Percentiles rank a stretch among this genome's conserved stretches.
These are phyloP conservation scores for Oryza rufipogon DNA, from an alignment of 176 grass and related monocot species.

Conservation along the genomic window DNA sequence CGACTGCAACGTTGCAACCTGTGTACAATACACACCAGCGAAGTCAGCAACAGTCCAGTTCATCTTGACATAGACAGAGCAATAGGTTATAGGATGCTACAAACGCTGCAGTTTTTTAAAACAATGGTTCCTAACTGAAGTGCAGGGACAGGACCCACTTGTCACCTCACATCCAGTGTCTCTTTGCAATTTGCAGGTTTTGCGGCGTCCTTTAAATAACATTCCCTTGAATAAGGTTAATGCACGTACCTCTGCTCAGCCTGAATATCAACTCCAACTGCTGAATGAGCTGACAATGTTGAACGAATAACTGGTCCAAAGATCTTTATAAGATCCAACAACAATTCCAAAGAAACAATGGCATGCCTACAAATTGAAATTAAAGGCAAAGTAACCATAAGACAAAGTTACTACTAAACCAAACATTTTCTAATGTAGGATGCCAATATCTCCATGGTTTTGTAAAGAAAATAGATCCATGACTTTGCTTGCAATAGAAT, in stretches of 20 bases:
- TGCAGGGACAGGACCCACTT: not conserved
- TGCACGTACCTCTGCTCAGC: conserved; percentile 76
- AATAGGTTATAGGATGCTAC: not conserved
- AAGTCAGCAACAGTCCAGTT: not conserved
- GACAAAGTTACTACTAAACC: conserved; percentile 7
- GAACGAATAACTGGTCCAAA: conserved; percentile 84
- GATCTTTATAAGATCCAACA: conserved; percentile 84
- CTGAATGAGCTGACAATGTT: conserved; percentile 69
- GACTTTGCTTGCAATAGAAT: not conserved
- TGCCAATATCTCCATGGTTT: conserved; percentile 27
- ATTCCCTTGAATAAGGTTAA: conserved; percentile 2
- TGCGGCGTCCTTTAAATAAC: not conserved
- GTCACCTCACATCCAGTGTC: not conserved
- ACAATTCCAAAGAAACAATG: conserved; percentile 70
- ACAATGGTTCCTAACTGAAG: not conserved
- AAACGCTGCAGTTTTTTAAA: conserved; percentile 7
- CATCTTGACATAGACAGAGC: not conserved
- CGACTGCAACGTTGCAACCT: conserved; percentile 78
- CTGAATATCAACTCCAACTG: conserved; percentile 76
- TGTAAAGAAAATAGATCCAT: not conserved
- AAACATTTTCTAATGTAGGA: not conserved
- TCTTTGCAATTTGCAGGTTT: conserved; percentile 8
- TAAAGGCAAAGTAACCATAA: conserved; percentile 22
- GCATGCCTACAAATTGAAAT: conserved; percentile 66
- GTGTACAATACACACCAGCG: conserved; percentile 22